phyloP scores from a whole-genome alignment of 208 protist genomes.

The Porcisia deanei region DNA sequence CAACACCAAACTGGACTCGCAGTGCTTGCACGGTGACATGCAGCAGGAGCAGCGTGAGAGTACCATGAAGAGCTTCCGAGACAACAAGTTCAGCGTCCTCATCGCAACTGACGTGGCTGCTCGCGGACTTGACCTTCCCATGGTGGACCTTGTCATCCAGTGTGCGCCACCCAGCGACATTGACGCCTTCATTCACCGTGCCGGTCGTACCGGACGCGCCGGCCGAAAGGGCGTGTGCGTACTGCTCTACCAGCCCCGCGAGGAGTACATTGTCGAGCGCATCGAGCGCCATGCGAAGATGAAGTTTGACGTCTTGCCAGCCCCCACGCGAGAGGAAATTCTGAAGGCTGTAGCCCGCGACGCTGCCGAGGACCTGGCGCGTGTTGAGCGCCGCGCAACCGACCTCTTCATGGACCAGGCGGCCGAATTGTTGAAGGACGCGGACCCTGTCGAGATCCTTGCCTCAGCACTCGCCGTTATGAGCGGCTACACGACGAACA shows the following conservation, averaged over 20 bases:
- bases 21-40: slow-evolving; percentile 97
- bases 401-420: slow-evolving; percentile 90
- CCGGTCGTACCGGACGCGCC: slow-evolving; percentile 96
- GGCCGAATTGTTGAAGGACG: slow-evolving; percentile 85
- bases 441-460: slow-evolving; percentile 84
- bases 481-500: slow-evolving; percentile 92
- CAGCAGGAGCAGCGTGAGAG: slow-evolving; percentile 92
- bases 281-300: slow-evolving; percentile 93
- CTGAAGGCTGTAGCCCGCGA: slow-evolving; percentile 83
- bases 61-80: slow-evolving; percentile 94
- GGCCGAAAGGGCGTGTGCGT: slow-evolving; percentile 90
- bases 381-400: slow-evolving; percentile 82
- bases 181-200: slow-evolving; percentile 97
- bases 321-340: slow-evolving; percentile 88
- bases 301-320: slow-evolving; percentile 87
- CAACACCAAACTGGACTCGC: slow-evolving; percentile 90
- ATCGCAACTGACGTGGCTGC: slow-evolving; percentile 94
- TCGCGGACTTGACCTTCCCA: slow-evolving; percentile 84
- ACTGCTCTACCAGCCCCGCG: slow-evolving; percentile 80
- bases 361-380: slow-evolving; percentile 83
- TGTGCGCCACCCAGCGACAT: slow-evolving; percentile 83
- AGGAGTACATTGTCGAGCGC: slow-evolving; percentile 88
- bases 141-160: slow-evolving; percentile 92
- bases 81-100: slow-evolving; percentile 94
- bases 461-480: slow-evolving; percentile 90